These are phyloP conservation scores for Acanthamoeba triangularis DNA, from an alignment of 208 protist genomes.

Conservation along the genomic window DNA sequence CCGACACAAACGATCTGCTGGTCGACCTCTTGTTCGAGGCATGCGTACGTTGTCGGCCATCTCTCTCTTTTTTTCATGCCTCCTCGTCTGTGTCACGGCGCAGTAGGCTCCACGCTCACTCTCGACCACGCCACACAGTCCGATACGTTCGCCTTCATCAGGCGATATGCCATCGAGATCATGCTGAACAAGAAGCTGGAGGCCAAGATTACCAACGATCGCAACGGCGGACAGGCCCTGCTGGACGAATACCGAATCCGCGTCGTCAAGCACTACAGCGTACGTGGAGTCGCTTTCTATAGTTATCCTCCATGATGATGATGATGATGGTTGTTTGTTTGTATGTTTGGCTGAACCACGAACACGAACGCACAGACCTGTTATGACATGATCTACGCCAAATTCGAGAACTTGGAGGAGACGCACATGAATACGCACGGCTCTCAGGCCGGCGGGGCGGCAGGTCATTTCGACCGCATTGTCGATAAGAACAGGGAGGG, in stretches of 20 bases:
- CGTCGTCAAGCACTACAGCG: conserved; percentile 24
- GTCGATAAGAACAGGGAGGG: background rate
- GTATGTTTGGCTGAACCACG: background rate
- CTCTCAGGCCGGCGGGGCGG: background rate
- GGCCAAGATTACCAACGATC: conserved; percentile 24
- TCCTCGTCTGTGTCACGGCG: no score
- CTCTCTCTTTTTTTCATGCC: no score
- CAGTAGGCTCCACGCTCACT: no score
- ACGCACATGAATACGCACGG: background rate
- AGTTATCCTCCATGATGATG: no score
- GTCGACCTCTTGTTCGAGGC: conserved; percentile 9
- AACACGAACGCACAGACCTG: background rate
- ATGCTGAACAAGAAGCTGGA: conserved; percentile 55
- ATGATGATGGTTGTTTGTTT: no score
- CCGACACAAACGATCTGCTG: background rate
- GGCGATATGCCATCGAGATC: background rate
- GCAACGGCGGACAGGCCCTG: conserved; percentile 1
- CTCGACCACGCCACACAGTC: background rate
- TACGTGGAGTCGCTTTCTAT: background rate
- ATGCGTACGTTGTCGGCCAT: background rate
- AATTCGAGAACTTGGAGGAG: conserved; percentile 40
- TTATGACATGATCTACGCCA: conserved; percentile 27
- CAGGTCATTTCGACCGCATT: background rate
- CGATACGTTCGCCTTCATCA: background rate
- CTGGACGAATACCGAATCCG: conserved; percentile 30